Evolutionary conservation across 345 rosid genomes (phyloP).

Genomic region (Excoecaria agallocha): DNA sequence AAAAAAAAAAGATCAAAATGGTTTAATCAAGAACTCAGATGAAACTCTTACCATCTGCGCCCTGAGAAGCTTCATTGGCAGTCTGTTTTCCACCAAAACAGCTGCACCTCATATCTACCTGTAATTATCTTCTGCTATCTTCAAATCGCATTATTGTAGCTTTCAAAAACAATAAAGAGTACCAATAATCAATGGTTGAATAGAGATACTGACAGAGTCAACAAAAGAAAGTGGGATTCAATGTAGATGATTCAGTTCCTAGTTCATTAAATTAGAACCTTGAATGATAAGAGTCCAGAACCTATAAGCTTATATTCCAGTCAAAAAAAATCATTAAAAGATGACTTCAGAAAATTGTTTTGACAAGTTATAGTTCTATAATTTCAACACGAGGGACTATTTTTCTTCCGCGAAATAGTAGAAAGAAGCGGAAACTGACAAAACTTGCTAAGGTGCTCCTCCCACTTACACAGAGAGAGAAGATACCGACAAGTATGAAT

Average conservation of each 20-base stretch:
- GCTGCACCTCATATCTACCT: constrained; percentile 39
- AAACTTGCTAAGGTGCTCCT: too few relatives aligned
- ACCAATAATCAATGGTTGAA: background rate
- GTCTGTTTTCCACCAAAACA: constrained; percentile 36
- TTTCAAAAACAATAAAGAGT: constrained; percentile 3
- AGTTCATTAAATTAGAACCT: background rate
- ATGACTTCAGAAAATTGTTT: too few relatives aligned
- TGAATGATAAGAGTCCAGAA: background rate
- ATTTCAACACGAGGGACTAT: too few relatives aligned
- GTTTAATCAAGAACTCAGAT: background rate
- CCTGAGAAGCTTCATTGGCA: constrained; percentile 12
- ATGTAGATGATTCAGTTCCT: background rate
- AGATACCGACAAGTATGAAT: too few relatives aligned
- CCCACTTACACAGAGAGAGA: too few relatives aligned
- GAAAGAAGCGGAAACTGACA: too few relatives aligned
- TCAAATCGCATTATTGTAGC: constrained; percentile 27
- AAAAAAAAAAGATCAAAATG: background rate
- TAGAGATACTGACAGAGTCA: background rate
- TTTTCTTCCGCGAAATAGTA: too few relatives aligned
- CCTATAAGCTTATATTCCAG: background rate
- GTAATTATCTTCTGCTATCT: background rate
- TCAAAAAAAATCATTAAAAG: background rate
- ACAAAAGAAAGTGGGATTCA: background rate
- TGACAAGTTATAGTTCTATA: too few relatives aligned
- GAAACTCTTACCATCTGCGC: constrained; percentile 34